Evolutionary conservation across 1,139 yeast species (phyloP), one percentile per base, ranked within the genome.

Genomic region (Pichiaceae sp.): DNA sequence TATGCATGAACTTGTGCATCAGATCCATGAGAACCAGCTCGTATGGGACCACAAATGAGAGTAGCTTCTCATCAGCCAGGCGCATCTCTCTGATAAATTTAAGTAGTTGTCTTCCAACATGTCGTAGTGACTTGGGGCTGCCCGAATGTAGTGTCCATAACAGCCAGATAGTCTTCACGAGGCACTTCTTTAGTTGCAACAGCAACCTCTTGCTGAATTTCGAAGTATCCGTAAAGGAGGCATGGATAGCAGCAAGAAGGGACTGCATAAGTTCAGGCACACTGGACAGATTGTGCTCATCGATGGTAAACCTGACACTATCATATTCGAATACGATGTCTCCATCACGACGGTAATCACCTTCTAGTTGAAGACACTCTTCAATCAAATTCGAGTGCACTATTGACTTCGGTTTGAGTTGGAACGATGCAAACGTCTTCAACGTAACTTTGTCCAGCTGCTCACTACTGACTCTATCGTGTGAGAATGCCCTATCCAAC

Each of bases 91-190:
- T 39, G n/a, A 36, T 25, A 3, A 38, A 32, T 5, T 26, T 19
- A 3, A 43, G 23, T 3, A 49, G 3, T 11, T 38, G 24, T 17
- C 33, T 43, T 2, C 45, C 35, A 17, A 40, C 20, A 12, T 7
- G 15, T 12, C 33, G 25, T 20, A 41, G 23, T 14, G 12, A 17
- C 4, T 18, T 9, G 8, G 33, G 24, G 15, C 35, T 37, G 29
- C 39, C 41, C 1, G 24, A 32, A 17, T 41, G 40, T 11, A 51
- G 20, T 25, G 42, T 46, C 48, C 53, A 52, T 2, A 43, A 19
- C n/a, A 53, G 31, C 36, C 49, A 52, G 4, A 49, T 25, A 17
- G 52, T 15, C 23, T 47, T 39, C 8, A 54, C 51, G 19, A 52
- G 42, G 3, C 44, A 34, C 31, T 45, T 49, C 31, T 58, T 40